Evolutionary conservation across 2,329 filamentous ascomycete species (phyloP).

Genomic region (Chrysosporium keratinophilum): DNA sequence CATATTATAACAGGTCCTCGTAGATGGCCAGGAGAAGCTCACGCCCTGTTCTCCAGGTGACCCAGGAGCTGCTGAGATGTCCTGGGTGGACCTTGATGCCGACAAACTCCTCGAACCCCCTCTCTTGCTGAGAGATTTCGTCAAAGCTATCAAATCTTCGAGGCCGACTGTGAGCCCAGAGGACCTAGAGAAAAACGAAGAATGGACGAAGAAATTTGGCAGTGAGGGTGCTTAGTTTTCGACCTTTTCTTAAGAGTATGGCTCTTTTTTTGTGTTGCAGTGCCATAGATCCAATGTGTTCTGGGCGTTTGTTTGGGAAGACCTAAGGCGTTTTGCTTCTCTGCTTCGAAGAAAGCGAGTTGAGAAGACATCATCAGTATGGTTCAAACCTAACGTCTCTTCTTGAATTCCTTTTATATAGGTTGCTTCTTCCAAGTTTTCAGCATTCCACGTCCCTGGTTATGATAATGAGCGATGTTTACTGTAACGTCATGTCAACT

Average conservation of each 20-base stretch:
- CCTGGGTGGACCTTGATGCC: conserved; percentile 75
- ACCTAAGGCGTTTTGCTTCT: neutral
- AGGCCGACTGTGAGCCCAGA: conserved; percentile 82
- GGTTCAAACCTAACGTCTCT: neutral
- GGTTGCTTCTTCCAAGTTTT: neutral
- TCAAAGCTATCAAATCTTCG: conserved; percentile 79
- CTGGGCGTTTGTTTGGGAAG: neutral
- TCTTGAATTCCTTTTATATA: neutral
- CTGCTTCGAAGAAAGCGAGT: neutral
- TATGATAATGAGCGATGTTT: neutral
- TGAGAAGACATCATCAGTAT: neutral
- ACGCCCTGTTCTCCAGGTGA: conserved; percentile 95
- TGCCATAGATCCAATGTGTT: conserved; percentile 2
- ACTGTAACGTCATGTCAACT: neutral
- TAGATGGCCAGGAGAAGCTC: conserved; percentile 49
- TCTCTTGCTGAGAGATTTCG: conserved; percentile 80
- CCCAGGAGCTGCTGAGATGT: conserved; percentile 77
- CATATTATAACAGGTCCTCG: conserved; percentile 48
- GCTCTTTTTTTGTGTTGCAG: neutral
- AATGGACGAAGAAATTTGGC: conserved; percentile 95
- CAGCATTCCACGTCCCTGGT: neutral
- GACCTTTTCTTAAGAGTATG: neutral
- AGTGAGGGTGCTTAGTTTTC: conserved; percentile 61
- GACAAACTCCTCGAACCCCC: conserved; percentile 79
- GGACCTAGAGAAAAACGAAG: conserved; percentile 71